These are phyloP conservation scores for Pseudocercospora fijiensis DNA, from an alignment of 2,329 filamentous ascomycete species.

Conservation along the genomic window DNA sequence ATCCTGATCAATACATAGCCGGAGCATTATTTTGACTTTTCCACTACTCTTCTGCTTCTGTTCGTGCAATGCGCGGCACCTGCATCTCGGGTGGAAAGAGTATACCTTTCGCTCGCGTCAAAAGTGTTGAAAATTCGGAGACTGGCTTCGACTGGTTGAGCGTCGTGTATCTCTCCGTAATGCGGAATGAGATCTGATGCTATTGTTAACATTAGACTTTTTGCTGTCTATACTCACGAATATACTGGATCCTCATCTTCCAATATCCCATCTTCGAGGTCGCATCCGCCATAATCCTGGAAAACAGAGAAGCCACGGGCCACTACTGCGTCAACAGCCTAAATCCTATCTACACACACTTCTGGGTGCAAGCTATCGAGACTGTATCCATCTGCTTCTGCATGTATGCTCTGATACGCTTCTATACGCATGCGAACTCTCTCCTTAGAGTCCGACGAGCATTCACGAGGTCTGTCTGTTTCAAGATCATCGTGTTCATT, in stretches of 20 bases:
- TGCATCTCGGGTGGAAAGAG: not conserved
- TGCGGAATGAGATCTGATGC: not conserved
- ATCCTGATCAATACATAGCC: not conserved
- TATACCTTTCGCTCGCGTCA: not conserved
- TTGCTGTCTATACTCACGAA: not conserved
- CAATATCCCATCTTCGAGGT: conserved; percentile 4
- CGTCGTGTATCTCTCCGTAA: too few species aligned
- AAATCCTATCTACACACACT: not conserved
- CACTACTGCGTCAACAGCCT: conserved; percentile 4
- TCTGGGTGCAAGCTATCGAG: conserved; percentile 1
- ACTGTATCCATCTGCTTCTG: not conserved
- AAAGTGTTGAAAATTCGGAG: not conserved
- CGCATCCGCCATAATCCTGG: not conserved
- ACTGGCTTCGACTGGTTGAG: not conserved
- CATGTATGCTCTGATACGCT: not conserved
- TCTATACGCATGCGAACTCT: not conserved
- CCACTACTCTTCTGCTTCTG: not conserved
- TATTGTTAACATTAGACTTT: too few species aligned
- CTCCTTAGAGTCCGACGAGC: not conserved
- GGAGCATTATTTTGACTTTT: not conserved
- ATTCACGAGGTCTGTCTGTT: not conserved
- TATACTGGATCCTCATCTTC: not conserved
- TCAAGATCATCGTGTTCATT: conserved; percentile 1
- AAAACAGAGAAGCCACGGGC: not conserved
- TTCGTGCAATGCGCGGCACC: conserved; percentile 3